A percentile compares a stretch with the other conserved stretches of the same genome.
phyloP scores from a whole-genome alignment of 1,284 basidiomycete genomes.

The Heterobasidion parviporum region DNA sequence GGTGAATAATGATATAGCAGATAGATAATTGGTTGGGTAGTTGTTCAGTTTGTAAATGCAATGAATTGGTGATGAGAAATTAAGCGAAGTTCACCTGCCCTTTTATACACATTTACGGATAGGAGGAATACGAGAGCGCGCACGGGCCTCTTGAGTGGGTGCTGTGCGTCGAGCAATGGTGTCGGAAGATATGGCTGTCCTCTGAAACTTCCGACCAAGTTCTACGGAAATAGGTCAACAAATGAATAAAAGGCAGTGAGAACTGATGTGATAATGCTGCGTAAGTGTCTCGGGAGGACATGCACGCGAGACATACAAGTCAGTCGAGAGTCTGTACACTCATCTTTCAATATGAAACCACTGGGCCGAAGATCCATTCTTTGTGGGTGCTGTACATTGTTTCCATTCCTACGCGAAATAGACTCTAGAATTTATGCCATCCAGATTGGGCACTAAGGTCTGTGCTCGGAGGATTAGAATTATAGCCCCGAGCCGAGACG shows the following conservation, averaged over 20 bases:
- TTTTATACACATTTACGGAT: no score
- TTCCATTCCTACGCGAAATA: no score
- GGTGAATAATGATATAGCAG: conserved; percentile 35
- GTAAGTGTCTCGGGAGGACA: background rate
- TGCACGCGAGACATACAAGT: background rate
- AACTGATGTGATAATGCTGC: background rate
- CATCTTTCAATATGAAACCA: background rate
- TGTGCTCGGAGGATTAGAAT: no score
- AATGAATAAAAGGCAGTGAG: background rate
- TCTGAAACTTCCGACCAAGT: background rate
- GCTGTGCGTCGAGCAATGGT: conserved; percentile 32
- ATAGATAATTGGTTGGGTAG: background rate
- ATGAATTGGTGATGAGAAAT: conserved; percentile 27
- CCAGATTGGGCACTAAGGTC: no score
- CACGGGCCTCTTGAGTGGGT: background rate
- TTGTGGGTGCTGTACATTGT: no score
- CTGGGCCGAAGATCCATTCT: no score
- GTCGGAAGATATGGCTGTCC: background rate
- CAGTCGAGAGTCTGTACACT: background rate
- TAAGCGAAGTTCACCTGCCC: background rate
- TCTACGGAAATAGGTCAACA: background rate
- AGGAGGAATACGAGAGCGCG: no score
- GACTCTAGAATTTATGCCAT: no score
- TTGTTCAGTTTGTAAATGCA: background rate
- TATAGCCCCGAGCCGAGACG: no score